phyloP scores from a whole-genome alignment of 805 yeast genomes.

The Wickerhamomyces mucosus region DNA sequence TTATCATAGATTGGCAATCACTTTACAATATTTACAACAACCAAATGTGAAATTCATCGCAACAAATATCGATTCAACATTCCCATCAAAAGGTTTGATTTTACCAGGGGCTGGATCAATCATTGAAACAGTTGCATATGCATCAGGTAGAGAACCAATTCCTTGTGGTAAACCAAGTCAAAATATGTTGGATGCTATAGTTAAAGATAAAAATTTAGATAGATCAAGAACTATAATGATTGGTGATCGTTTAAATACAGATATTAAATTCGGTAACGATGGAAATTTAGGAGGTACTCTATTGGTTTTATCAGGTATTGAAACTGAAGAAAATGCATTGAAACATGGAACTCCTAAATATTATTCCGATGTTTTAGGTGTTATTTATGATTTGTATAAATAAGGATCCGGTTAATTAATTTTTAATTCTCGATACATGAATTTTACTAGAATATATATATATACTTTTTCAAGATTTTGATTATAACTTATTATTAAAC shows the following conservation, averaged over 20 bases:
- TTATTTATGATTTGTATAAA: conserved; percentile 54
- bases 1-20: conserved; percentile 71
- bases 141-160: conserved; percentile 75
- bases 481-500: too few species aligned
- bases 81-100: conserved; percentile 77
- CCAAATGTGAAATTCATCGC: conserved; percentile 67
- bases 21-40: conserved; percentile 72
- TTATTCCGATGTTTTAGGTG: conserved; percentile 51
- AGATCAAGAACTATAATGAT: conserved; percentile 72
- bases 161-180: conserved; percentile 90
- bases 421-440: too few species aligned
- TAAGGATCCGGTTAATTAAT: too few species aligned
- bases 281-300: conserved; percentile 84
- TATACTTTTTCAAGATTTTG: too few species aligned
- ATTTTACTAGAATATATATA: too few species aligned
- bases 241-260: conserved; percentile 93
- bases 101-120: conserved; percentile 95
- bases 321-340: conserved; percentile 54
- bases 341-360: conserved; percentile 47
- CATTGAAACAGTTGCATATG: conserved; percentile 63
- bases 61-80: conserved; percentile 91
- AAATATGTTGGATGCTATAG: conserved; percentile 84
- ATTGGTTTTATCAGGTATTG: conserved; percentile 87
- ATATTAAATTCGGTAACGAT: conserved; percentile 81
- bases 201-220: conserved; percentile 46